These are phyloP conservation scores for Goffeauzyma gilvescens DNA, from an alignment of 768 basidiomycete genomes.

Conservation along the genomic window DNA sequence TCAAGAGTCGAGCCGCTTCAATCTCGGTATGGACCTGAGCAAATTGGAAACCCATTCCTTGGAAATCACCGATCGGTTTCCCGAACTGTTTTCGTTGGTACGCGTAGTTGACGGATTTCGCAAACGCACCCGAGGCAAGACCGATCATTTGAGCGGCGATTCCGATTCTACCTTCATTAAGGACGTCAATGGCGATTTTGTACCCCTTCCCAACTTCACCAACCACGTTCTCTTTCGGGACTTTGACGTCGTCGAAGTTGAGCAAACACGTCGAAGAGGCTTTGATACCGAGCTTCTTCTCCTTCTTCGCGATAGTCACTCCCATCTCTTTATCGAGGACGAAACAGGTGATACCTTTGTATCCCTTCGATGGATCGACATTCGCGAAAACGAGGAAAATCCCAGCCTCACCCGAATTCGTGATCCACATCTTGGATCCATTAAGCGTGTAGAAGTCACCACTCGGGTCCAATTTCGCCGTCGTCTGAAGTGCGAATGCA, in stretches of 20 bases:
- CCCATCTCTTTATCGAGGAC: slow-evolving; percentile 92
- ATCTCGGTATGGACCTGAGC: slow-evolving; percentile 77
- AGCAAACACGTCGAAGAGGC: slow-evolving; percentile 89
- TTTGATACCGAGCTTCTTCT: slow-evolving; percentile 90
- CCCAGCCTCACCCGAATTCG: slow-evolving; percentile 80
- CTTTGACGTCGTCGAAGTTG: slow-evolving; percentile 79
- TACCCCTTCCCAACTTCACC: slow-evolving; percentile 69
- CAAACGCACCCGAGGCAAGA: slow-evolving; percentile 88
- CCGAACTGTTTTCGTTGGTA: slow-evolving; percentile 89
- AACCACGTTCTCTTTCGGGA: slow-evolving; percentile 70
- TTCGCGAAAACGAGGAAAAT: slow-evolving; percentile 60
- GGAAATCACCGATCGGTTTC: slow-evolving; percentile 56
- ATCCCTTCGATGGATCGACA: slow-evolving; percentile 80
- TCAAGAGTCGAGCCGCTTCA: slow-evolving; percentile 70
- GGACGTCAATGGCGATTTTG: slow-evolving; percentile 87
- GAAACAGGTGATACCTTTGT: slow-evolving; percentile 99
- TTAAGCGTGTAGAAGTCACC: slow-evolving; percentile 72
- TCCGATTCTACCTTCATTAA: slow-evolving; percentile 94
- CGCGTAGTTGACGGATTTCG: slow-evolving; percentile 85
- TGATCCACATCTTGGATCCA: slow-evolving; percentile 99
- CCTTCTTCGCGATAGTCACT: slow-evolving; percentile 91
- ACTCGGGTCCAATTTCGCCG: slow-evolving; percentile 53
- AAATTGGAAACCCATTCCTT: slow-evolving; percentile 69
- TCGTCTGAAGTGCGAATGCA: slow-evolving; percentile 87
- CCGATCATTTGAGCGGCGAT: slow-evolving; percentile 99